Evolutionary conservation across 306 rosid species (phyloP), one percentile per base, ranked within the genome.

Genomic region (Echinosophora koreensis): DNA sequence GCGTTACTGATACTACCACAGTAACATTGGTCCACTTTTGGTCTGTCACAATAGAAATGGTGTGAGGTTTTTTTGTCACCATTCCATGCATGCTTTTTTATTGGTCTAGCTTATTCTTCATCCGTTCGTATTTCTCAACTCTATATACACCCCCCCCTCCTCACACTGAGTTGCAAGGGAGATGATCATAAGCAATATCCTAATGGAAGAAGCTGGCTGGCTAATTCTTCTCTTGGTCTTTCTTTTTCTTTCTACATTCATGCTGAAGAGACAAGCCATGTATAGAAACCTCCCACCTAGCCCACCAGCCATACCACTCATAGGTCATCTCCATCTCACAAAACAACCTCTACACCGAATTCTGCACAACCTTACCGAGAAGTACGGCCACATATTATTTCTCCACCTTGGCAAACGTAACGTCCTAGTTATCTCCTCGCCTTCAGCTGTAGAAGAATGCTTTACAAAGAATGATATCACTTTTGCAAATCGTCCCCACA

Each of bases 321-420:
- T 88, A 52, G 92, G 88, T 2, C 87, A 88, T 52, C 81, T 85
- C 30, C 88, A 85, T 52, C 78, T 86, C 15, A 63, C 80, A 27
- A 79, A 27, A 30, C 42, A 80, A 41, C 87, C 83, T 0, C 65
- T 86, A 2, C 74, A 76, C 58, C 63, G 66, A 56, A 56, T 72
- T 13, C 77, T 86, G 0, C 69, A 80, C 1, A 61, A 63, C 0
- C 85, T 83, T 3, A 49, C 85, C 0, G 17, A 12, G 12, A 64
- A 83, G 5, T 73, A 86, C 41, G 89, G 90, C 38, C 64, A 72
- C 57, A 63, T 83, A 3, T 2, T 81, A 0, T 61, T 27, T 27
- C 90, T 86, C 51, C 71, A 61, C 34, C 39, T 84, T 0, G 87
- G 87, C 11, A 44, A 61, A 5, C 83, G 83, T 6, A 71, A 66